Percentiles rank a stretch among this genome's conserved stretches.
These are phyloP conservation scores for Trichocladium antarcticum DNA, from an alignment of 495 filamentous ascomycete species.

Conservation along the genomic window DNA sequence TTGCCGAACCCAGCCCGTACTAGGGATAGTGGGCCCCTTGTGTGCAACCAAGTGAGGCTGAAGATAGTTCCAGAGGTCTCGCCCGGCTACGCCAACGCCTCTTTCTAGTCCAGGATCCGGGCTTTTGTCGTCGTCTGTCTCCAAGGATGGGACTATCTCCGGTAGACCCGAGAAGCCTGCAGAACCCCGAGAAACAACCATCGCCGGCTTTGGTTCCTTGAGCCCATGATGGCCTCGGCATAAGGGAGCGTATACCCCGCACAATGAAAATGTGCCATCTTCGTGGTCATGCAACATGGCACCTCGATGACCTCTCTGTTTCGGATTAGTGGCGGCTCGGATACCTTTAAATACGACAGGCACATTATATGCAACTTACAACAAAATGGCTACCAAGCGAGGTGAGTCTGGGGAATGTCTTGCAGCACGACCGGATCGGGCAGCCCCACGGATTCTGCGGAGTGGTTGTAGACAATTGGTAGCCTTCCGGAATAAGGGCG, in stretches of 20 bases:
- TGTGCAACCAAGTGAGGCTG: conserved; percentile 13
- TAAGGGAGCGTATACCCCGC: conserved; percentile 7
- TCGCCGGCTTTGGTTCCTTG: conserved; percentile 1
- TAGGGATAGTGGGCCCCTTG: conserved; percentile 8
- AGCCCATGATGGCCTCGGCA: background rate
- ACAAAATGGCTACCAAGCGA: conserved; percentile 17
- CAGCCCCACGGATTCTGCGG: conserved; percentile 14
- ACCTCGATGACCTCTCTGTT: conserved; percentile 17
- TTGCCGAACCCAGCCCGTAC: conserved; percentile 5
- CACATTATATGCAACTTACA: conserved; percentile 9
- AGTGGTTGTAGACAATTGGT: conserved; percentile 2
- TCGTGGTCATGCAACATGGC: conserved; percentile 25
- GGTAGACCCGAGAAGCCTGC: background rate
- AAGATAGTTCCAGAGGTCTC: conserved; percentile 16
- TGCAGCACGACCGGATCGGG: conserved; percentile 14
- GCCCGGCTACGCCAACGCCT: background rate
- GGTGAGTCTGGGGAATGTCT: background rate
- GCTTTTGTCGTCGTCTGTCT: background rate
- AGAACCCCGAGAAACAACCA: conserved; percentile 14
- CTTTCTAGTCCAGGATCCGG: background rate
- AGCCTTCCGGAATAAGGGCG: conserved; percentile 18
- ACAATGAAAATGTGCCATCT: conserved; percentile 27
- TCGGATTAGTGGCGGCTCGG: background rate
- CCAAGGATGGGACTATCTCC: background rate
- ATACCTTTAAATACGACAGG: background rate